Percentiles rank a stretch among this genome's conserved stretches.
These are phyloP conservation scores for Podaxis carcinomalis DNA, from an alignment of 768 basidiomycete species.

Conservation along the genomic window DNA sequence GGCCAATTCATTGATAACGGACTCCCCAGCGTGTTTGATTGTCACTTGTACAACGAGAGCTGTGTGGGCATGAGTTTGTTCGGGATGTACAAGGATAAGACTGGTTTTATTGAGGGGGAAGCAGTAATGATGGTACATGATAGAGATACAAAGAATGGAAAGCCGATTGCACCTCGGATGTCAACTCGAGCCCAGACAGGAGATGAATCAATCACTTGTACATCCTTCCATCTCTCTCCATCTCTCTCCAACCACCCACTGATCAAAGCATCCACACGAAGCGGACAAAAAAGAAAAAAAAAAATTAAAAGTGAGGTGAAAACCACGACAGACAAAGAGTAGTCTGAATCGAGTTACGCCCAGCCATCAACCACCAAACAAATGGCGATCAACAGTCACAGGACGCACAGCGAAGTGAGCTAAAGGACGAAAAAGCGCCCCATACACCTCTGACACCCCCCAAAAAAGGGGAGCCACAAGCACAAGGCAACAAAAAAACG, in stretches of 20 bases:
- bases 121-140: conserved; percentile 19
- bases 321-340: conserved; percentile 54
- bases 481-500: conserved; percentile 6
- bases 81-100: conserved; percentile 28
- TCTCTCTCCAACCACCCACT: background rate
- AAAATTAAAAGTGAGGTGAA: conserved; percentile 16
- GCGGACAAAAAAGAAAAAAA: conserved; percentile 21
- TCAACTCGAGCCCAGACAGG: background rate
- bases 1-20: conserved; percentile 19
- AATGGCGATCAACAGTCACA: background rate
- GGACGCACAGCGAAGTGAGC: conserved; percentile 64
- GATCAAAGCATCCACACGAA: conserved; percentile 12
- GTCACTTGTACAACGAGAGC: conserved; percentile 27
- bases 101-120: conserved; percentile 28
- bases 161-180: background rate
- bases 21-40: conserved; percentile 22
- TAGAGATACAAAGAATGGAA: background rate
- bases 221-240: background rate
- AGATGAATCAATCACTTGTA: background rate
- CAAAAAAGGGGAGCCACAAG: conserved; percentile 7
- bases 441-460: background rate
- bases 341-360: conserved; percentile 63
- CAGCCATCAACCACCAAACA: conserved; percentile 7
- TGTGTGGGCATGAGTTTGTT: background rate
- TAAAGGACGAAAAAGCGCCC: conserved; percentile 40